These are phyloP conservation scores for Phylloporus sp. DNA, from an alignment of 768 basidiomycete species.

Conservation along the genomic window DNA sequence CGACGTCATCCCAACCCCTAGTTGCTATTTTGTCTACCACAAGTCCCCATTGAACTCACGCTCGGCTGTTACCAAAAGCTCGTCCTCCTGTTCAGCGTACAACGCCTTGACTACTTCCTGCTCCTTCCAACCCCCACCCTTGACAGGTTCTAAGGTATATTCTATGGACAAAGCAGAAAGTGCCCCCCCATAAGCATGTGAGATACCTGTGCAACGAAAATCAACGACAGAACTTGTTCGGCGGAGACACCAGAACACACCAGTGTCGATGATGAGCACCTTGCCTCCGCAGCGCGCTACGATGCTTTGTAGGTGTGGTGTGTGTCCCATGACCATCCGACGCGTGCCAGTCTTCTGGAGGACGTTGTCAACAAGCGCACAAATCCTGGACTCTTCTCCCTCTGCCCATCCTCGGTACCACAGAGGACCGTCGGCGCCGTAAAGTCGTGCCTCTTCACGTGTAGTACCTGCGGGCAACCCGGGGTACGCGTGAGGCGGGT, in stretches of 20 bases:
- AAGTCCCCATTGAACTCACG: slow-evolving; percentile 27
- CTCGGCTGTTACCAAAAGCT: slow-evolving; percentile 22
- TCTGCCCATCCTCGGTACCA: slow-evolving; percentile 97
- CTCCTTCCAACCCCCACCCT: slow-evolving; percentile 33
- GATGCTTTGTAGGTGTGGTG: slow-evolving; percentile 86
- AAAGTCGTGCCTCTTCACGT: slow-evolving; percentile 64
- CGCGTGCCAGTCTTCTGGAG: slow-evolving; percentile 73
- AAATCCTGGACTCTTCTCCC: slow-evolving; percentile 64
- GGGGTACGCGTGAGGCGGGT: slow-evolving; percentile 75
- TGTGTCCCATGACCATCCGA: slow-evolving; percentile 95
- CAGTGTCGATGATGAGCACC: slow-evolving; percentile 94
- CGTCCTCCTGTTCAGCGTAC: slow-evolving; percentile 32
- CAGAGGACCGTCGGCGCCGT: slow-evolving; percentile 74
- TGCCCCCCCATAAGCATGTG: slow-evolving; percentile 91
- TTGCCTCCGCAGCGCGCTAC: slow-evolving; percentile 86
- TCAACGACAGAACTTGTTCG: slow-evolving; percentile 9
- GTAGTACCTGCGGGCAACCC: slow-evolving; percentile 67
- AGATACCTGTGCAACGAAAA: slow-evolving; percentile 59
- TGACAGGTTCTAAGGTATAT: slow-evolving; percentile 71
- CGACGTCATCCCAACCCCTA: slow-evolving; percentile 24
- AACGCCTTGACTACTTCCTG: slow-evolving; percentile 35
- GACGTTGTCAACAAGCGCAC: slow-evolving; percentile 67
- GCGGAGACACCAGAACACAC: slow-evolving; percentile 32
- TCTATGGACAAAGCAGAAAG: slow-evolving; percentile 85
- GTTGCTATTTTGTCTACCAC: slow-evolving; percentile 7